Evolutionary conservation across 2,329 filamentous ascomycete species (phyloP).

Genomic region (Epichloe hybrida): DNA sequence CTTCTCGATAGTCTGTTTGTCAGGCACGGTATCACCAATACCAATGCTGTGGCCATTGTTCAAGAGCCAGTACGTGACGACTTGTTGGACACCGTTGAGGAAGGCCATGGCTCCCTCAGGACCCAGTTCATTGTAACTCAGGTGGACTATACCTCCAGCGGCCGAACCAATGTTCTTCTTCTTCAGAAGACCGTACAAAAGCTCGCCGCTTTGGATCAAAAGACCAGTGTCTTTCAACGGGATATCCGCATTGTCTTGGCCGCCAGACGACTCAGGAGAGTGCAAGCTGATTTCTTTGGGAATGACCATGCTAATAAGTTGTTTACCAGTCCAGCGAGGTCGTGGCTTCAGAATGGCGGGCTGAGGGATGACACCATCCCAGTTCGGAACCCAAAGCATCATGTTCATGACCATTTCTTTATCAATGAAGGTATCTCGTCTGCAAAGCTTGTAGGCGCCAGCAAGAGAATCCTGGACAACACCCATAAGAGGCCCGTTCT

Average conservation of each 20-base stretch:
- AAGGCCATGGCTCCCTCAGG: conserved; percentile 79
- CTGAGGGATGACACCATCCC: conserved; percentile 87
- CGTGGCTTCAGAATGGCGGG: conserved; percentile 90
- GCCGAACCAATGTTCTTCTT: conserved; percentile 93
- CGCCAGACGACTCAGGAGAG: conserved; percentile 35
- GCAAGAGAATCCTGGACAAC: conserved; percentile 97
- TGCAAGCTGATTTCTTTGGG: conserved; percentile 74
- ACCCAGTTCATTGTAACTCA: conserved; percentile 91
- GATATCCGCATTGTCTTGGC: conserved; percentile 36
- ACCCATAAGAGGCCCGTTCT: conserved; percentile 96
- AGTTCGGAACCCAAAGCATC: conserved; percentile 93
- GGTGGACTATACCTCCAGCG: conserved; percentile 82
- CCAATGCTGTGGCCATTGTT: conserved; percentile 96
- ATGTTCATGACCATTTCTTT: conserved; percentile 93
- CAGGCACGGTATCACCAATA: conserved; percentile 95
- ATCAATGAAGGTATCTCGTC: conserved; percentile 78
- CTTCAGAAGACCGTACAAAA: conserved; percentile 79
- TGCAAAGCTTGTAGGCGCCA: conserved; percentile 92
- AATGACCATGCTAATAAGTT: conserved; percentile 88
- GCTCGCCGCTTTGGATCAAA: conserved; percentile 71
- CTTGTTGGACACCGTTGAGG: conserved; percentile 88
- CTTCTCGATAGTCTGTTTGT: conserved; percentile 67
- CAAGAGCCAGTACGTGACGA: conserved; percentile 93
- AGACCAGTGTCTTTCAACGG: conserved; percentile 66
- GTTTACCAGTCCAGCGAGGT: conserved; percentile 95